A percentile compares a stretch with the other conserved stretches of the same genome.
Conservation (phyloP, 2,329 filamentous ascomycete species). For the Falciphora oryzae region DNA sequence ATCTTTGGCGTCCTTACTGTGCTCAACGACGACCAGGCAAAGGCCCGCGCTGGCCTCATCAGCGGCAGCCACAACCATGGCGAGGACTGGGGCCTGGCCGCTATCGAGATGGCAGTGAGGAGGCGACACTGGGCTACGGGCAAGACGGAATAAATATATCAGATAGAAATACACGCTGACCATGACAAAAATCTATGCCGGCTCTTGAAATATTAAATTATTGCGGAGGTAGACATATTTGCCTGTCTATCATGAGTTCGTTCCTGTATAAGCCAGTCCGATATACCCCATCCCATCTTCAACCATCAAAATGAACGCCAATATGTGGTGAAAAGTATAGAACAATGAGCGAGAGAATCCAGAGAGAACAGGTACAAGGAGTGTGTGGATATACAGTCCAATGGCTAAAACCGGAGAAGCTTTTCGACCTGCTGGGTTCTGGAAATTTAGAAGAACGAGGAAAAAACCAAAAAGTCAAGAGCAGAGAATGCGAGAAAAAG, state of each 20-base stretch:
- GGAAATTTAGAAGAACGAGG: background rate
- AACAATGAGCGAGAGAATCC: no score
- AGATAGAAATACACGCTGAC: background rate
- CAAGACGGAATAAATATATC: slow-evolving; percentile 33
- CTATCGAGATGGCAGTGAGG: slow-evolving; percentile 91
- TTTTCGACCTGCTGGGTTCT: background rate
- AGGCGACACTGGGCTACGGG: slow-evolving; percentile 60
- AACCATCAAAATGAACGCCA: background rate
- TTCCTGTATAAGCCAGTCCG: slow-evolving; percentile 10
- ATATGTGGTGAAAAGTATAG: slow-evolving; percentile 14
- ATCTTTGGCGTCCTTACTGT: slow-evolving; percentile 91
- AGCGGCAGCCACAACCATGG: slow-evolving; percentile 79
- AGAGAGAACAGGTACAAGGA: no score
- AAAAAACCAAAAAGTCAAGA: background rate
- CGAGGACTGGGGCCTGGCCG: slow-evolving; percentile 90
- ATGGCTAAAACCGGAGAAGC: background rate
- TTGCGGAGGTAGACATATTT: background rate
- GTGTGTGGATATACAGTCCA: background rate
- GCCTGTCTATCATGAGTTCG: slow-evolving; percentile 14
- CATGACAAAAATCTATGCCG: background rate
- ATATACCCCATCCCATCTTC: slow-evolving; percentile 3
- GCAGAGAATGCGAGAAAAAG: slow-evolving; percentile 9
- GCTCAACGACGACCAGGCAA: slow-evolving; percentile 79
- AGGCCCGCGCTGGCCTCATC: slow-evolving; percentile 74
- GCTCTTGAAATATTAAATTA: slow-evolving; percentile 11